Evolutionary conservation across 148 eudicot species (phyloP), one percentile per base, ranked within the genome.

Genomic region (Selenicereus undatus): DNA sequence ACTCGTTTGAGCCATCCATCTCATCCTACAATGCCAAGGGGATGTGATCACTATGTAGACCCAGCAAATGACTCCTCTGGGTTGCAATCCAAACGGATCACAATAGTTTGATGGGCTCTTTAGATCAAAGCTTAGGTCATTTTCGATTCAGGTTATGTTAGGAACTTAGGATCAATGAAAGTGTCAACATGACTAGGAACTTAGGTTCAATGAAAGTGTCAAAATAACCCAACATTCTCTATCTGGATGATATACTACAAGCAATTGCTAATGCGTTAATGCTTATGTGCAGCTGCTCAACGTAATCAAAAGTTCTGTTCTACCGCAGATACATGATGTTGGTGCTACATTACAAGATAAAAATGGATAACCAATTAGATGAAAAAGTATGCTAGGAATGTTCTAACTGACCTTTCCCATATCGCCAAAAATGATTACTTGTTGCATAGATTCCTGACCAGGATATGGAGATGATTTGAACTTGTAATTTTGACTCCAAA

Each of bases 381-480:
- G 16, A 22, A n/a, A 11, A 11, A 56, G 26, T n/a, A 21, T 0
- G 77, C 42, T 75, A 51, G 18, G 13, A 5, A 75, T 76, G 52
- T n/a, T 9, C 32, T 77, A 11, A 93, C 32, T 77, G 22, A 93
- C 97, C 97, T 93, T 91, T 75, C 97, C 97, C 93, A 93, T 88
- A 77, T 93, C 97, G 42, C 97, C 94, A 56, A 93, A 93, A 43
- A 93, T 88, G 81, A 93, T 84, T 27, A 91, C 88, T 11, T 84
- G 84, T 56, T 91, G 94, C 27, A 88, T n/a, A 60, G 94, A 91
- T 74, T 82, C 87, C 70, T 93, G 94, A 71, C 94, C 97, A 20
- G 97, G 97, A 82, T 90, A 88, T 69, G 97, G 97, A 65, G 97
- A 89, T 60, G 94, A 86, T 83, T 73, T 89, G 76, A 93, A 93